Percentiles rank a stretch among this genome's conserved stretches.
Evolutionary conservation across 139 green algal genomes (phyloP).

Genomic region (Limnomonas spitsbergensis): DNA sequence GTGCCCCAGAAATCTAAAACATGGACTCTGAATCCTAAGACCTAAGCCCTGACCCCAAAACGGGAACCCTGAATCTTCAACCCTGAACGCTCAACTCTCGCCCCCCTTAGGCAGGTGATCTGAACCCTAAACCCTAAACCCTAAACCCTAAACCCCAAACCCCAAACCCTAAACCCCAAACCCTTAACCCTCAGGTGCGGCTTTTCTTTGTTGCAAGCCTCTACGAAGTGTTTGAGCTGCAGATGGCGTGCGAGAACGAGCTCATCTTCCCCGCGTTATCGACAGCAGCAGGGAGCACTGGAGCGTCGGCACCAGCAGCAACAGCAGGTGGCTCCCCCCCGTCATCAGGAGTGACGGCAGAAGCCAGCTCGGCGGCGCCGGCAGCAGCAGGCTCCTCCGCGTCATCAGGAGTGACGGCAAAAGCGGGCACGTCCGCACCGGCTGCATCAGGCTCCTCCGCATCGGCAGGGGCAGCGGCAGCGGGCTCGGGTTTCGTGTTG

Average conservation of each 20-base stretch:
- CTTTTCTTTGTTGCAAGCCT: neutral
- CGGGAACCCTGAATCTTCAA: too few species aligned
- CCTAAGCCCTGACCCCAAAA: too few species aligned
- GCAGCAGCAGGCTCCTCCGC: too few species aligned
- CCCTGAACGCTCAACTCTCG: neutral
- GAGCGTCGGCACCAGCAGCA: too few species aligned
- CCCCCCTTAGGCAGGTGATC: neutral
- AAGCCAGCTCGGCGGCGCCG: too few species aligned
- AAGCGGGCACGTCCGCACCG: too few species aligned
- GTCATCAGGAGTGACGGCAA: too few species aligned
- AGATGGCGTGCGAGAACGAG: neutral
- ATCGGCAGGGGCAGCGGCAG: too few species aligned
- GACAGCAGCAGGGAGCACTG: neutral
- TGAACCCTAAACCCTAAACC: neutral
- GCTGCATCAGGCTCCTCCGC: too few species aligned
- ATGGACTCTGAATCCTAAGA: neutral
- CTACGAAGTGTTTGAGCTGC: conserved; percentile 18
- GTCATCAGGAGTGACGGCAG: too few species aligned
- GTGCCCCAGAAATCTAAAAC: neutral
- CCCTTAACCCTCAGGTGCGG: neutral
- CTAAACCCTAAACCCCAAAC: neutral
- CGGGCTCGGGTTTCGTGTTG: too few species aligned
- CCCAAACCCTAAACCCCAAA: neutral
- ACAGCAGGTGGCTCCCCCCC: too few species aligned
- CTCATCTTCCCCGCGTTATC: neutral